Conservation (phyloP, 148 eudicot species). For the Diospyros lotus region DNA sequence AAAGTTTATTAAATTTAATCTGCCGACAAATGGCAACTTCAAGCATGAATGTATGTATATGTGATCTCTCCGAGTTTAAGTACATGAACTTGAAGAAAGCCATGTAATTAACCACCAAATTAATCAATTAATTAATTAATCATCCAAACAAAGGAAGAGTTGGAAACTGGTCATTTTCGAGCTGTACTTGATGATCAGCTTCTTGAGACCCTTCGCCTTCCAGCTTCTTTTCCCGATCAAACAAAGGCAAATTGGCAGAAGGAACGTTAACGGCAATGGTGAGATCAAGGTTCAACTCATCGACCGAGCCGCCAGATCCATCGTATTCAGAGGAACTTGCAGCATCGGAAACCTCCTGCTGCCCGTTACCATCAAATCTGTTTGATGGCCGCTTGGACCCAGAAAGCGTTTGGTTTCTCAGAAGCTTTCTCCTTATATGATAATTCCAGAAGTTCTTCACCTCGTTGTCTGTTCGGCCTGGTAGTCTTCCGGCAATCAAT, state of each 20-base stretch:
- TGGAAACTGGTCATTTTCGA: not conserved
- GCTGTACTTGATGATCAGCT: too few species aligned
- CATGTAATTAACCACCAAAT: not conserved
- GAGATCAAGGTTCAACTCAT: conserved; percentile 38
- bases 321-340: conserved; percentile 11
- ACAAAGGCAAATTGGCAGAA: not conserved
- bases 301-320: not conserved
- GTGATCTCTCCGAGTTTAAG: not conserved
- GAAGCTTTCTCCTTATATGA: conserved; percentile 30
- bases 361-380: too few species aligned
- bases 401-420: conserved; percentile 22
- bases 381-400: not conserved
- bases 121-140: not conserved
- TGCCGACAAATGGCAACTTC: too few species aligned
- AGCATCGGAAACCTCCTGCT: not conserved
- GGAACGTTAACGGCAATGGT: conserved; percentile 31
- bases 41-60: too few species aligned
- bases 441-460: conserved; percentile 50
- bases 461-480: conserved; percentile 47
- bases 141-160: conserved; percentile 6
- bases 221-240: not conserved
- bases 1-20: too few species aligned
- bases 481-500: conserved; percentile 46
- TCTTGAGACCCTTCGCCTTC: conserved; percentile 1
- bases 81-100: not conserved